Base-by-base conservation (phyloP, 805 yeast genomes). In the Ogataea henricii region DNA sequence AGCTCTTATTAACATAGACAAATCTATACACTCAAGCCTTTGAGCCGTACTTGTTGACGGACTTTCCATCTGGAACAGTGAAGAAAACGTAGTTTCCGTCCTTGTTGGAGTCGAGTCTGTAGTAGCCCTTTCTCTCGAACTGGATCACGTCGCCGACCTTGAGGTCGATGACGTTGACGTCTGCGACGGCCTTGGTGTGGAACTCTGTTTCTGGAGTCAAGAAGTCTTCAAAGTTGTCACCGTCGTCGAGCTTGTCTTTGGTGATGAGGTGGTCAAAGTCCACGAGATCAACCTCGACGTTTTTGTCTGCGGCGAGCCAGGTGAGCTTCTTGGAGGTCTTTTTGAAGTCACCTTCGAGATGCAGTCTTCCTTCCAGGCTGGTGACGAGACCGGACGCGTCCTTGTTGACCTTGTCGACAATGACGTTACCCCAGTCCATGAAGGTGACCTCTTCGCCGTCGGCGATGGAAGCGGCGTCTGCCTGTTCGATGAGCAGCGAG, bases 391-490 rank as follows among this genome's bases (percentile, higher is more conserved):
- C 73, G 37, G 66, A 67, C 40, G 69, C 78, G 54, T 81, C 83
- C 66, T 79, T 83, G 65, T 71, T 71, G 63, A 91, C 78, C 66
- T 81, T 81, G 56, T 85, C 79, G 56, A 91, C 73, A 56, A 92
- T 86, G 49, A 83, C 87, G 67, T 92, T 92, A 78, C 97, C 98
- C 98, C 98, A 92, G 72, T 92, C 97, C 98, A 92, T 92, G 62
- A 92, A 79, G n/a, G 98, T 92, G 54, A 91, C 76, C 74, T 92
- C 98, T 72, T 92, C 98, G 55, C 86, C 88, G 36, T 82, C 92
- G 57, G 77, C 82, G 37, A 77, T 67, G 6, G 73, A 58, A 52
- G 85, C 74, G 39, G 91, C 84, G 70, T 92, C 98, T 23, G 77
- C 92, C 73, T 88, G 96, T 65, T 91, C 97, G 61, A 92, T 76